A percentile compares a stretch with the other conserved stretches of the same genome.
These are phyloP conservation scores for Salix suchowensis DNA, from an alignment of 345 rosid genomes.

Conservation along the genomic window DNA sequence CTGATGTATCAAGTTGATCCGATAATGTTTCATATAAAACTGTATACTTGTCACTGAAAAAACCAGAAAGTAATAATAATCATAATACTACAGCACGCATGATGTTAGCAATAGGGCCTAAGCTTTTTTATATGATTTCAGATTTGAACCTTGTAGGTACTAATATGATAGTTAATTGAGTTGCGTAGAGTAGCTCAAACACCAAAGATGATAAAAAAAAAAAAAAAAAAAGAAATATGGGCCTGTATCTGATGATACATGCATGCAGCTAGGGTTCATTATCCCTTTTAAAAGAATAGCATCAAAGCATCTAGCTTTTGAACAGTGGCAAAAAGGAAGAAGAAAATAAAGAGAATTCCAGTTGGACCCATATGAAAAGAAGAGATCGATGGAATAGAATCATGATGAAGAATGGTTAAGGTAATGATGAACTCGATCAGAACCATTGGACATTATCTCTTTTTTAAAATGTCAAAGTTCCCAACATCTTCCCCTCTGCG, in stretches of 20 bases:
- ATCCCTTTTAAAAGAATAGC: constrained; percentile 10
- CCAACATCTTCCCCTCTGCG: neutral
- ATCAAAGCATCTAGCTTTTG: constrained; percentile 27
- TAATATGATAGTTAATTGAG: too few relatives aligned
- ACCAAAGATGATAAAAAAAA: too few relatives aligned
- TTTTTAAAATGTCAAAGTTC: neutral
- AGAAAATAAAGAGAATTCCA: constrained; percentile 37
- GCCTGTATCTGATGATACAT: neutral
- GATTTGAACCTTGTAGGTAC: too few relatives aligned
- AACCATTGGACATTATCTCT: constrained; percentile 11
- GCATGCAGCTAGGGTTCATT: neutral
- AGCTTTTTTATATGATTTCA: too few relatives aligned
- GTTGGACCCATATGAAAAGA: constrained; percentile 42
- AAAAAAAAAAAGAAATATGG: too few relatives aligned
- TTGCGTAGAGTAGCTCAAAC: rapidly evolving
- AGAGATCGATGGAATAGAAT: constrained; percentile 40
- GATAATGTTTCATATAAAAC: too few relatives aligned
- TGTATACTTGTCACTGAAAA: neutral
- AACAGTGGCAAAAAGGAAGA: constrained; percentile 18
- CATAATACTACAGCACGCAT: neutral
- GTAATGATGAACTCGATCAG: constrained; percentile 6
- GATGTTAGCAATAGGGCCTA: neutral
- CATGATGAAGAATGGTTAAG: constrained; percentile 37
- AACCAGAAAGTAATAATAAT: neutral
- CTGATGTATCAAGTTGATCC: too few relatives aligned